These are phyloP conservation scores for Papiliotrema nemorosa DNA, from an alignment of 1,284 basidiomycete genomes.

Conservation along the genomic window DNA sequence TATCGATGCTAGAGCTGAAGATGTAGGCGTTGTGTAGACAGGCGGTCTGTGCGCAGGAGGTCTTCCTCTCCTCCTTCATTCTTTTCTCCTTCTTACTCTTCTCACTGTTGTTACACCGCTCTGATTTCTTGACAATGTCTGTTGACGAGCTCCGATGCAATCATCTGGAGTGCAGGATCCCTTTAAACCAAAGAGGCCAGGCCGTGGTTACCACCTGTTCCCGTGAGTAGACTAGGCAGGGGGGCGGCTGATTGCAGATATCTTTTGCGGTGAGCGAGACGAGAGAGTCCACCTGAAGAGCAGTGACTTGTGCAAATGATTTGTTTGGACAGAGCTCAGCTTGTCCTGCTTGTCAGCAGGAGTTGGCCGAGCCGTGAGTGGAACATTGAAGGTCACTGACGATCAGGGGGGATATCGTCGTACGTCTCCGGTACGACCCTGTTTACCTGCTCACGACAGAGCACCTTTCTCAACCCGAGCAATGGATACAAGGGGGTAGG, in stretches of 20 bases:
- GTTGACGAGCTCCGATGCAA: constrained; percentile 24
- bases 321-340: constrained; percentile 16
- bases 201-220: constrained; percentile 33
- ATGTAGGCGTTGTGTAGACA: background rate
- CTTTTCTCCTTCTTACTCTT: no score
- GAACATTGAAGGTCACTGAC: constrained; percentile 1
- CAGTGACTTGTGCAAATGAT: constrained; percentile 26
- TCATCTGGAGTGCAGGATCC: constrained; percentile 22
- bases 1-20: no score
- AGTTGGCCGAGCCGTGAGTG: constrained; percentile 22
- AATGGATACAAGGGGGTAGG: constrained; percentile 29
- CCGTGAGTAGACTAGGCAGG: constrained; percentile 12
- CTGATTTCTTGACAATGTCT: background rate
- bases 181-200: constrained; percentile 21
- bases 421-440: constrained; percentile 3
- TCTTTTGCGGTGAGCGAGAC: constrained; percentile 28
- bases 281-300: background rate
- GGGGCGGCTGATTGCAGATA: constrained; percentile 15
- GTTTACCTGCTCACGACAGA: constrained; percentile 12
- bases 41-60: background rate
- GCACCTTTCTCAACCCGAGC: constrained; percentile 23
- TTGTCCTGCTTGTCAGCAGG: constrained; percentile 29
- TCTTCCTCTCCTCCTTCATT: no score
- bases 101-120: no score
- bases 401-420: constrained; percentile 30